Percentiles rank a stretch among this genome's conserved stretches.
Conservation (phyloP, 1,284 basidiomycete species). For the Kwoniella shivajii region DNA sequence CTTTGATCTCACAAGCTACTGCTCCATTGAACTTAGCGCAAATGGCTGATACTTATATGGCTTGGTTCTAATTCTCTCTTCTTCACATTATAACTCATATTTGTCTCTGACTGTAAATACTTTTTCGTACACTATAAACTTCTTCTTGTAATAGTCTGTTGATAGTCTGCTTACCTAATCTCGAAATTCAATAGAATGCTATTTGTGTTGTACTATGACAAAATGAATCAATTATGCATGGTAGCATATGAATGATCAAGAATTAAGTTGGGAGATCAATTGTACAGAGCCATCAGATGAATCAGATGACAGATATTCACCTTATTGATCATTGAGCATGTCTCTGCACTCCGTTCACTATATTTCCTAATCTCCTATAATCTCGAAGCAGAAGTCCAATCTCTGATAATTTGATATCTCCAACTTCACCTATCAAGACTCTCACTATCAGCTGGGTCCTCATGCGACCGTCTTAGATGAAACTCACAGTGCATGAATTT, state of each 20-base stretch:
- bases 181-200: not conserved
- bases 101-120: not conserved
- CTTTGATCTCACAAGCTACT: slow-evolving; percentile 70
- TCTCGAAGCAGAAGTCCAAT: slow-evolving; percentile 72
- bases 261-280: no score
- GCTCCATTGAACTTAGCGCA: slow-evolving; percentile 58
- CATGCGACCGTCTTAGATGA: not conserved
- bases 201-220: not conserved
- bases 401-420: slow-evolving; percentile 73
- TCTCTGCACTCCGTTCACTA: no score
- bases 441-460: not conserved
- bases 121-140: no score
- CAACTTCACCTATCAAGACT: slow-evolving; percentile 59
- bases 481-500: slow-evolving; percentile 51
- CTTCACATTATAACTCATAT: not conserved
- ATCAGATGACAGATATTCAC: no score
- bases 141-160: no score
- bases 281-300: no score
- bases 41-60: slow-evolving; percentile 75
- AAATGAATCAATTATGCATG: no score
- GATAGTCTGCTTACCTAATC: not conserved
- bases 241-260: no score
- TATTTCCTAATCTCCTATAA: slow-evolving; percentile 61
- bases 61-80: slow-evolving; percentile 68
- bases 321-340: no score